phyloP scores from a whole-genome alignment of 768 basidiomycete genomes.

The Leccinum barrowsii region DNA sequence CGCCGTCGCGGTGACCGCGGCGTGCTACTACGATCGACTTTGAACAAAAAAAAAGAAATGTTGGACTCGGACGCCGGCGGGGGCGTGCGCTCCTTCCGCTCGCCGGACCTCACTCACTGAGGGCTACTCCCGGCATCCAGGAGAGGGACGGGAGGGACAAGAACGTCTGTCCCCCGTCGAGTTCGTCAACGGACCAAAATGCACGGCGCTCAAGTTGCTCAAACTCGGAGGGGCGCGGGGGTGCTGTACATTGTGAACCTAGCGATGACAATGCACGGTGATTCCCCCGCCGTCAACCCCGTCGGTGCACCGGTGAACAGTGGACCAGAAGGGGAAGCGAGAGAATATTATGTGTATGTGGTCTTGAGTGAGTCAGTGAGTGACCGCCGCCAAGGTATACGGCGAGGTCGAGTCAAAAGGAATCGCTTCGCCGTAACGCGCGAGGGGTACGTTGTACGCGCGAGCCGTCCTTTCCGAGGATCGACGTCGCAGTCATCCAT shows the following conservation, averaged over 20 bases:
- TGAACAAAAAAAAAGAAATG: neutral
- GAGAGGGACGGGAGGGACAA: neutral
- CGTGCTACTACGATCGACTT: neutral
- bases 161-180: neutral
- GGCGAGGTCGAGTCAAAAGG: neutral
- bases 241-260: neutral
- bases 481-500: slow-evolving; percentile 76
- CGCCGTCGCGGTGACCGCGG: neutral
- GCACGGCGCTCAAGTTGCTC: neutral
- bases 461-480: slow-evolving; percentile 33
- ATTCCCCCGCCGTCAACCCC: neutral
- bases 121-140: neutral
- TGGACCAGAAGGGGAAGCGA: neutral
- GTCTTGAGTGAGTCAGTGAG: neutral
- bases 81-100: neutral
- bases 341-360: neutral
- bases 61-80: neutral
- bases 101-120: neutral
- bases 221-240: neutral
- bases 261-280: neutral
- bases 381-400: neutral
- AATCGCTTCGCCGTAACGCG: slow-evolving; percentile 1
- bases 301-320: neutral
- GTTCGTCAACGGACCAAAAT: neutral
- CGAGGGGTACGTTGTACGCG: slow-evolving; percentile 5